A percentile compares a stretch with the other conserved stretches of the same genome.
Conservation (phyloP, 2,329 filamentous ascomycete species). For the Peltaster fructicola region DNA sequence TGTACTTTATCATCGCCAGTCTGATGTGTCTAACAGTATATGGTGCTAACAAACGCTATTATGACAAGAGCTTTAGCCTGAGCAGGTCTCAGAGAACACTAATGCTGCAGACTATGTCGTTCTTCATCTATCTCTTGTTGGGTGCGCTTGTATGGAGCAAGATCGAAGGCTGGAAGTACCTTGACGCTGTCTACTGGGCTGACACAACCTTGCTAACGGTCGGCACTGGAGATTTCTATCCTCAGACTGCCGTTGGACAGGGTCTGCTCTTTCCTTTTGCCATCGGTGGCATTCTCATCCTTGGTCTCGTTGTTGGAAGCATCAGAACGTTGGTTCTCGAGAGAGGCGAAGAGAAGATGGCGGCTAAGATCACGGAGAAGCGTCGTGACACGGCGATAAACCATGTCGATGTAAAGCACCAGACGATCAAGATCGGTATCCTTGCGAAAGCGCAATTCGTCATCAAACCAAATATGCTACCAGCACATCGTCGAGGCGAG, state of each 20-base stretch:
- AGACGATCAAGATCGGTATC: slow-evolving; percentile 25
- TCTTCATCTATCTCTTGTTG: slow-evolving; percentile 30
- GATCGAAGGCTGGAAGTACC: slow-evolving; percentile 34
- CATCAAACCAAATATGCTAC: slow-evolving; percentile 22
- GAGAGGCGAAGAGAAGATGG: slow-evolving; percentile 33
- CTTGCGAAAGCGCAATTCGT: slow-evolving; percentile 25
- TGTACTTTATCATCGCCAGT: slow-evolving; percentile 39
- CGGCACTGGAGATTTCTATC: slow-evolving; percentile 34
- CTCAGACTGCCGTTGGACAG: slow-evolving; percentile 31
- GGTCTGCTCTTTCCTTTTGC: slow-evolving; percentile 36
- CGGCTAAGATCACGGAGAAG: slow-evolving; percentile 31
- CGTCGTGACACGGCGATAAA: slow-evolving; percentile 26
- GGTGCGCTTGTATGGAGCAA: slow-evolving; percentile 30
- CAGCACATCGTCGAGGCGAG: slow-evolving; percentile 25
- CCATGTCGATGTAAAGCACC: slow-evolving; percentile 20
- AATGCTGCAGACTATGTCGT: slow-evolving; percentile 35
- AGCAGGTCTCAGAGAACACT: slow-evolving; percentile 38
- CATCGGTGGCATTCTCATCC: slow-evolving; percentile 35
- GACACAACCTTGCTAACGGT: slow-evolving; percentile 39
- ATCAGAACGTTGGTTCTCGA: slow-evolving; percentile 34
- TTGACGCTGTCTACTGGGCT: slow-evolving; percentile 38
- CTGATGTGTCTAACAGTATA: slow-evolving; percentile 38
- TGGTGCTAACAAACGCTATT: slow-evolving; percentile 36
- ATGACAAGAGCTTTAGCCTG: slow-evolving; percentile 37
- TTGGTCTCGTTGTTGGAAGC: slow-evolving; percentile 38